phyloP scores from a whole-genome alignment of 2,329 filamentous ascomycete species.

The Fusarium lyarnte region DNA sequence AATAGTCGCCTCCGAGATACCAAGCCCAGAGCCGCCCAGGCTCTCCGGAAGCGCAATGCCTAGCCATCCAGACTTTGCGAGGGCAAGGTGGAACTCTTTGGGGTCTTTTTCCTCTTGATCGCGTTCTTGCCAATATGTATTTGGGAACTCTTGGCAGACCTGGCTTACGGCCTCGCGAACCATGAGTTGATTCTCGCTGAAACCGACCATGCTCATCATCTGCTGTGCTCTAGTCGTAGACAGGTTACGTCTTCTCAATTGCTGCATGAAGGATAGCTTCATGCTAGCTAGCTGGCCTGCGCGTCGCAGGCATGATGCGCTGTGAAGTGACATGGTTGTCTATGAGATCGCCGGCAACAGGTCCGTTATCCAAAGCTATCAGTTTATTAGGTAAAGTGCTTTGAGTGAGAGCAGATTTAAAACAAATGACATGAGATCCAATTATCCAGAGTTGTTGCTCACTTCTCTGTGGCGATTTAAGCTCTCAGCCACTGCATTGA shows the following conservation, averaged over 20 bases:
- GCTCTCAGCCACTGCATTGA: too few relatives aligned
- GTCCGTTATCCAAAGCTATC: too few relatives aligned
- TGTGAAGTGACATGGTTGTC: not conserved
- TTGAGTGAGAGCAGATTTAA: not conserved
- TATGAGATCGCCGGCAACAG: too few relatives aligned
- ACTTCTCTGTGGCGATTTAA: too few relatives aligned
- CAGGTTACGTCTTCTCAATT: constrained; percentile 37
- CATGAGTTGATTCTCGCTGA: constrained; percentile 76
- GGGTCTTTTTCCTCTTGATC: constrained; percentile 78
- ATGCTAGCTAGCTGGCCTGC: not conserved
- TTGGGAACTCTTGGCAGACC: constrained; percentile 75
- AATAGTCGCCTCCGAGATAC: constrained; percentile 84
- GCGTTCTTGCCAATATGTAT: constrained; percentile 79
- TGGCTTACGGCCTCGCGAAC: constrained; percentile 77
- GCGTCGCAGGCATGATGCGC: not conserved
- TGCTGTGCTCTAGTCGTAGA: constrained; percentile 47
- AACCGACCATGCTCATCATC: constrained; percentile 78
- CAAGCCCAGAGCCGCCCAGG: constrained; percentile 78
- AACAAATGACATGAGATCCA: too few relatives aligned
- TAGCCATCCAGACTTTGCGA: constrained; percentile 81
- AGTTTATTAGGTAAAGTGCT: not conserved
- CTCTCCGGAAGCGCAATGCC: constrained; percentile 82
- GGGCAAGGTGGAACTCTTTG: constrained; percentile 76
- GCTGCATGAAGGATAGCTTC: not conserved
- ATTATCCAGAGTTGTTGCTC: too few relatives aligned